These are phyloP conservation scores for Crithidia sp. DNA, from an alignment of 208 protist species.

Conservation along the genomic window DNA sequence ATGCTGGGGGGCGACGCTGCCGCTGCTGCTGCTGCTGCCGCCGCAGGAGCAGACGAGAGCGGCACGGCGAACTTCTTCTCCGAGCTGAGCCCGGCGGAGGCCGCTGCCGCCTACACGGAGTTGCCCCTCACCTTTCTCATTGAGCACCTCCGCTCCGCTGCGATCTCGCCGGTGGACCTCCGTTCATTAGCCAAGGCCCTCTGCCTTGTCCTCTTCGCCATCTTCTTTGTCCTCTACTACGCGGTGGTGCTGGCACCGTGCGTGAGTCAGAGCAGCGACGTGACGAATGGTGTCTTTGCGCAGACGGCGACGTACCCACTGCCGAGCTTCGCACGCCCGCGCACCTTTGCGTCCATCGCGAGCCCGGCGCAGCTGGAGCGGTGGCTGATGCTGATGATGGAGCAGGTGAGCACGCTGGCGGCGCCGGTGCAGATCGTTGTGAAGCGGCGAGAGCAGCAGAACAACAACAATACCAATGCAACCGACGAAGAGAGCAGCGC, in stretches of 20 bases:
- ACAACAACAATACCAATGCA: too few species aligned
- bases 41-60: neutral
- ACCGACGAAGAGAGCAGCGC: too few species aligned
- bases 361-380: neutral
- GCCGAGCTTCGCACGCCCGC: slow-evolving; percentile 32
- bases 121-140: slow-evolving; percentile 48
- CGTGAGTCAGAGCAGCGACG: slow-evolving; percentile 16
- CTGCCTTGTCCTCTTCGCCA: slow-evolving; percentile 6
- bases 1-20: neutral
- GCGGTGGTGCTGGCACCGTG: slow-evolving; percentile 6
- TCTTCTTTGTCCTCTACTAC: slow-evolving; percentile 28
- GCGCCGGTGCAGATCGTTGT: slow-evolving; percentile 1
- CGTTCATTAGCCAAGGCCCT: neutral
- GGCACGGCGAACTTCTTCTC: neutral
- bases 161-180: slow-evolving; percentile 6
- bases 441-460: too few species aligned
- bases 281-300: slow-evolving; percentile 21
- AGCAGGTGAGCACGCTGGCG: slow-evolving; percentile 16
- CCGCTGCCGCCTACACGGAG: slow-evolving; percentile 39
- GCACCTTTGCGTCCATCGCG: slow-evolving; percentile 35
- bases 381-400: slow-evolving; percentile 26
- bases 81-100: slow-evolving; percentile 30
- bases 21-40: neutral
- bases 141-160: slow-evolving; percentile 22
- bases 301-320: slow-evolving; percentile 32